Evolutionary conservation across 139 green algal genomes (phyloP).

Genomic region (Chara braunii): DNA sequence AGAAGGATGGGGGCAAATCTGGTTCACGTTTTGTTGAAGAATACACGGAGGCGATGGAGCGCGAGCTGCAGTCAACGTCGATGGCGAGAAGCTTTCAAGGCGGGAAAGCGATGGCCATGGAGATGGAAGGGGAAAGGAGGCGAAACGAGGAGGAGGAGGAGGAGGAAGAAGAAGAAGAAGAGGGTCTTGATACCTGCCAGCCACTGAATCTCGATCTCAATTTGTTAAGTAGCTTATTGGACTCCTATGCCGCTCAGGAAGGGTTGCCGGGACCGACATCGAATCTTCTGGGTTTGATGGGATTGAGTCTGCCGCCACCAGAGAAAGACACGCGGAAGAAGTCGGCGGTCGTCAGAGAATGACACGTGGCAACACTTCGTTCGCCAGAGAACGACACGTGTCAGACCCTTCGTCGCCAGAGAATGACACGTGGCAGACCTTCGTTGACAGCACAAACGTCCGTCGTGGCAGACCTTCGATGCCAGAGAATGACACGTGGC

Average conservation of each 20-base stretch:
- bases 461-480: too few relatives aligned
- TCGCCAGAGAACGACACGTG: too few relatives aligned
- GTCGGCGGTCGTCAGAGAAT: too few relatives aligned
- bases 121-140: background rate
- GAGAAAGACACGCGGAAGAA: too few relatives aligned
- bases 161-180: slow-evolving; percentile 16
- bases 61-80: slow-evolving; percentile 46
- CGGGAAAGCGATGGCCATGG: background rate
- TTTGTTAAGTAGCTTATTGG: slow-evolving; percentile 61
- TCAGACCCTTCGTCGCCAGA: too few relatives aligned
- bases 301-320: slow-evolving; percentile 59
- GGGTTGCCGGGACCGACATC: slow-evolving; percentile 66
- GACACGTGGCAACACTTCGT: too few relatives aligned
- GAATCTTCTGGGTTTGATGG: slow-evolving; percentile 62
- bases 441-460: too few relatives aligned
- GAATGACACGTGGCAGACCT: too few relatives aligned
- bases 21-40: slow-evolving; percentile 54
- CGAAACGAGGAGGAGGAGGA: background rate
- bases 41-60: slow-evolving; percentile 47
- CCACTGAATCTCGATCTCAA: slow-evolving; percentile 67
- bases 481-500: too few relatives aligned
- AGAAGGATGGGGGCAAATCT: background rate
- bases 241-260: slow-evolving; percentile 58
- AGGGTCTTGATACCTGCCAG: slow-evolving; percentile 4
- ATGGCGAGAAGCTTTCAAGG: slow-evolving; percentile 47